Conservation (phyloP, 2,329 filamentous ascomycete species). For the Diaporthe eres region DNA sequence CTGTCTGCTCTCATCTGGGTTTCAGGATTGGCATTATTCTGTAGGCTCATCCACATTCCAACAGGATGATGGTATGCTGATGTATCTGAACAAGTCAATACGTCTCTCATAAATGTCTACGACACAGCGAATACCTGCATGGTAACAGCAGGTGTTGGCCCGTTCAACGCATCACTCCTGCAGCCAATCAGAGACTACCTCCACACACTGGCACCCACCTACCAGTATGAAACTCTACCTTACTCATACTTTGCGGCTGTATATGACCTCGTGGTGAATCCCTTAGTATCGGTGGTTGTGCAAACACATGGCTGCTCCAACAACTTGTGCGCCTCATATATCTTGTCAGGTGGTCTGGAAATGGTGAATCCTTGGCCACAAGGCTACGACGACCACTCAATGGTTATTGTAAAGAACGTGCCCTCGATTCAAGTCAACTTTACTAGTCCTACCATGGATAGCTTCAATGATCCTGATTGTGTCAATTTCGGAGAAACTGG, state of each 20-base stretch:
- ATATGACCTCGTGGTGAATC: conserved; percentile 40
- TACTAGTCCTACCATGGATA: not conserved
- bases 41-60: not conserved
- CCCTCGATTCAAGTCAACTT: not conserved
- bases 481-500: not conserved
- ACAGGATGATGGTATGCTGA: too few species aligned
- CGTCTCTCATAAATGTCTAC: conserved; percentile 41
- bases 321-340: conserved; percentile 38
- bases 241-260: conserved; percentile 38
- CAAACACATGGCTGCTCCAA: conserved; percentile 21
- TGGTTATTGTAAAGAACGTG: conserved; percentile 6
- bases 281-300: conserved; percentile 31
- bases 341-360: conserved; percentile 40
- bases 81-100: conserved; percentile 32
- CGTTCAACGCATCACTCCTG: conserved; percentile 43
- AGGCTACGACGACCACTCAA: conserved; percentile 29
- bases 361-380: conserved; percentile 41
- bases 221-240: conserved; percentile 26
- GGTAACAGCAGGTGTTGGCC: conserved; percentile 41
- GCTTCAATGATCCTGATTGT: not conserved
- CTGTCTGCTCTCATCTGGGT: not conserved
- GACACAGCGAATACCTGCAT: conserved; percentile 41
- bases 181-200: conserved; percentile 35
- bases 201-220: conserved; percentile 1
- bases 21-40: not conserved